A percentile compares a stretch with the other conserved stretches of the same genome.
Evolutionary conservation across 345 rosid genomes (phyloP).

Genomic region (Arabidopsis suecica): DNA sequence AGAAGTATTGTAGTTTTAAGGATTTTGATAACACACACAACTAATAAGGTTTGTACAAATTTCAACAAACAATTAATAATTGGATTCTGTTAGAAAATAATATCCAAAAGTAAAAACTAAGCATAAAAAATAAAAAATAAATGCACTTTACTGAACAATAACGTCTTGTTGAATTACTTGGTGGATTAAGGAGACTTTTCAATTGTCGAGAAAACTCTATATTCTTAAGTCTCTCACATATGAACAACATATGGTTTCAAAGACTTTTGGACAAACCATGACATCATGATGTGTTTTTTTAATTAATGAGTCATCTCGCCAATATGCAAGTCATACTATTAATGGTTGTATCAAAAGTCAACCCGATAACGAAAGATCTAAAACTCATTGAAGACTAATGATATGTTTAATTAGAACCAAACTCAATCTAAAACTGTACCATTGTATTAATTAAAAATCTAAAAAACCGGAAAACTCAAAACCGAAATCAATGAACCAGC

Average conservation of each 20-base stretch:
- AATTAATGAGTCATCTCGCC: neutral
- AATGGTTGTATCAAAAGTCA: neutral
- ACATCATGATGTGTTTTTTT: neutral
- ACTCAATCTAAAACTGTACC: neutral
- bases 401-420: neutral
- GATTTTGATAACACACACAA: neutral
- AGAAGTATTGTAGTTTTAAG: conserved; percentile 16
- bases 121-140: neutral
- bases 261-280: neutral
- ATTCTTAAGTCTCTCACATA: neutral
- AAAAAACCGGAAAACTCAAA: neutral
- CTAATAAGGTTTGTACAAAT: neutral
- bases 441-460: neutral
- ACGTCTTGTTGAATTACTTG: neutral
- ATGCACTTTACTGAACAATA: conserved; percentile 1
- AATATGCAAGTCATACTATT: neutral
- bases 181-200: neutral
- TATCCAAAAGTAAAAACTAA: neutral
- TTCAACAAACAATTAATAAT: neutral
- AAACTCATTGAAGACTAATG: neutral
- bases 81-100: neutral
- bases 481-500: neutral
- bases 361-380: neutral
- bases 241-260: neutral
- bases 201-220: neutral